Conservation (phyloP, 2,329 filamentous ascomycete genomes). For the Fusarium papillatum region DNA sequence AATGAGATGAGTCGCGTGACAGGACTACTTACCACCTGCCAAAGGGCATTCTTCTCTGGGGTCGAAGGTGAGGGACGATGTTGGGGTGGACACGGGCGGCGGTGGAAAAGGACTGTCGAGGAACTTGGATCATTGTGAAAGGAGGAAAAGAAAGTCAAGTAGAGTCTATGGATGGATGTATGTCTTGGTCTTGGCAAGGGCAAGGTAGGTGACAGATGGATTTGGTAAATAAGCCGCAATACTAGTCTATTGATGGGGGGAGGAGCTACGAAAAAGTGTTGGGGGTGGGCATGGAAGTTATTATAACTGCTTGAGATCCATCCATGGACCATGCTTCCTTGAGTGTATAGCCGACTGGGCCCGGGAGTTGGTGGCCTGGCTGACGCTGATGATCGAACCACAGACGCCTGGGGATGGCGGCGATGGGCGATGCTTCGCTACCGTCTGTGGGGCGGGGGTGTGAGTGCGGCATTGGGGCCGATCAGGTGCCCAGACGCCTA, state of each 20-base stretch:
- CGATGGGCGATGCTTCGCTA: conserved; percentile 20
- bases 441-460: conserved; percentile 36
- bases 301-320: conserved; percentile 29
- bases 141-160: conserved; percentile 16
- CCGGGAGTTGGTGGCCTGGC: conserved; percentile 24
- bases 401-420: conserved; percentile 24
- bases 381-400: conserved; percentile 36
- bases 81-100: conserved; percentile 46
- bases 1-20: conserved; percentile 6
- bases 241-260: conserved; percentile 34
- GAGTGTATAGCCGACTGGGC: conserved; percentile 5
- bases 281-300: conserved; percentile 22
- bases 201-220: conserved; percentile 15
- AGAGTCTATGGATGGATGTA: conserved; percentile 11
- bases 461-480: conserved; percentile 34
- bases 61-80: conserved; percentile 45
- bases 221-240: conserved; percentile 35
- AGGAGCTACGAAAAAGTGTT: conserved; percentile 28
- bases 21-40: conserved; percentile 37
- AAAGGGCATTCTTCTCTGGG: conserved; percentile 42
- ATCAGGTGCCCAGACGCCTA: conserved; percentile 31
- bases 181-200: conserved; percentile 32
- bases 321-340: not conserved
- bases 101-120: conserved; percentile 45
- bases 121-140: conserved; percentile 41